Percentiles rank a stretch among this genome's conserved stretches.
Conservation (phyloP, 208 protist species). For the Crithidia brevicula region DNA sequence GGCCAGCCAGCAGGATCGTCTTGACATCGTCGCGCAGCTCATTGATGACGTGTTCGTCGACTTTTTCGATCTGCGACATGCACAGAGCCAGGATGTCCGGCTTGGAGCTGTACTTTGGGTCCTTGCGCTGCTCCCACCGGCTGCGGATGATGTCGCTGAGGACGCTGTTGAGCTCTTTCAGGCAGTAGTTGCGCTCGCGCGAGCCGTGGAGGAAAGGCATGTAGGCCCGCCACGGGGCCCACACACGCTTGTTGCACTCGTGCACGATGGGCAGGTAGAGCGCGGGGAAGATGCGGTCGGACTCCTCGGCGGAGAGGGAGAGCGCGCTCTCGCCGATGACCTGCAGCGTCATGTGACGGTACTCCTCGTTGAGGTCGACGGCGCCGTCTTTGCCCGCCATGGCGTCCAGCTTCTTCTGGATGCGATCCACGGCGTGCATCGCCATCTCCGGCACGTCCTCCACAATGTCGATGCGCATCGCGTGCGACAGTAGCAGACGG, state of each 20-base stretch:
- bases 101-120: constrained; percentile 41
- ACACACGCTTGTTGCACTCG: constrained; percentile 90
- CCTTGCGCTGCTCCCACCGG: constrained; percentile 61
- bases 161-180: constrained; percentile 75
- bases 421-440: constrained; percentile 60
- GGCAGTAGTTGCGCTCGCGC: constrained; percentile 65
- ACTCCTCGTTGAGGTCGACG: constrained; percentile 90
- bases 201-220: constrained; percentile 81
- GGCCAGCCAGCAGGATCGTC: constrained; percentile 89
- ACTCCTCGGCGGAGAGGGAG: constrained; percentile 82
- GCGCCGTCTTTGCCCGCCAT: constrained; percentile 28
- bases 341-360: constrained; percentile 91
- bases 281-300: constrained; percentile 85
- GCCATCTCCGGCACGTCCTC: constrained; percentile 83
- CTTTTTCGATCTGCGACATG: constrained; percentile 79
- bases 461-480: constrained; percentile 88
- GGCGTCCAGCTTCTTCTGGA: constrained; percentile 65
- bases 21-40: constrained; percentile 90
- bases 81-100: constrained; percentile 82
- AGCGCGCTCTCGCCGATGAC: constrained; percentile 88
- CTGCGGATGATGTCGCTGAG: constrained; percentile 74
- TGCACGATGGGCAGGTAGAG: constrained; percentile 92
- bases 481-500: constrained; percentile 80
- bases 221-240: constrained; percentile 87
- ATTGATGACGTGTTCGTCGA: constrained; percentile 54